A percentile compares a stretch with the other conserved stretches of the same genome.
These are phyloP conservation scores for Ophidiomyces ophidiicola DNA, from an alignment of 2,329 filamentous ascomycete species.

Conservation along the genomic window DNA sequence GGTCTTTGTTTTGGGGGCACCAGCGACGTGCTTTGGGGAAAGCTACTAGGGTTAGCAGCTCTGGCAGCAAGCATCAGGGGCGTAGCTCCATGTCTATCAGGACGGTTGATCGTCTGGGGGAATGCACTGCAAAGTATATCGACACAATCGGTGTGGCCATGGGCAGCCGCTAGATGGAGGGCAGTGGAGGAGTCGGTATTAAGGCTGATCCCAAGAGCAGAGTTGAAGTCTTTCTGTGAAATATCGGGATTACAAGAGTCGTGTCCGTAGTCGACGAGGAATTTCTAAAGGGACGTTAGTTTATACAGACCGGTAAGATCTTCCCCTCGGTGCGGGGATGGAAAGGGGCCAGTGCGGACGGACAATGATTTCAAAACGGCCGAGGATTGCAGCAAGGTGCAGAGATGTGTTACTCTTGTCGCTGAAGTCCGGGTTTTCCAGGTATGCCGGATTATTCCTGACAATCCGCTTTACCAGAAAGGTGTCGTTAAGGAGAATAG, in stretches of 20 bases:
- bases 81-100: constrained; percentile 52
- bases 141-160: constrained; percentile 61
- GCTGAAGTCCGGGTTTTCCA: constrained; percentile 68
- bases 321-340: no score
- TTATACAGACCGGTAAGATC: no score
- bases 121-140: constrained; percentile 56
- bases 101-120: constrained; percentile 49
- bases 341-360: constrained; percentile 14
- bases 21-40: constrained; percentile 16
- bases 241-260: constrained; percentile 41
- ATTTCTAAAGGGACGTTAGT: no score
- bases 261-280: constrained; percentile 62
- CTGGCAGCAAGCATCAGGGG: constrained; percentile 35
- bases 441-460: constrained; percentile 53
- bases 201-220: constrained; percentile 48
- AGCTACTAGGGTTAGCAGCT: constrained; percentile 16
- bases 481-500: constrained; percentile 63
- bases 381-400: constrained; percentile 65
- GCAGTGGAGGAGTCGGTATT: constrained; percentile 73
- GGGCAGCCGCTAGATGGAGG: constrained; percentile 61
- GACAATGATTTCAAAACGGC: constrained; percentile 54
- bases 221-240: constrained; percentile 21
- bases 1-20: constrained; percentile 18
- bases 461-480: constrained; percentile 66
- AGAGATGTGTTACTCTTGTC: constrained; percentile 71